Evolutionary conservation across 2,329 filamentous ascomycete genomes (phyloP).

Genomic region (Penicillium sp.): DNA sequence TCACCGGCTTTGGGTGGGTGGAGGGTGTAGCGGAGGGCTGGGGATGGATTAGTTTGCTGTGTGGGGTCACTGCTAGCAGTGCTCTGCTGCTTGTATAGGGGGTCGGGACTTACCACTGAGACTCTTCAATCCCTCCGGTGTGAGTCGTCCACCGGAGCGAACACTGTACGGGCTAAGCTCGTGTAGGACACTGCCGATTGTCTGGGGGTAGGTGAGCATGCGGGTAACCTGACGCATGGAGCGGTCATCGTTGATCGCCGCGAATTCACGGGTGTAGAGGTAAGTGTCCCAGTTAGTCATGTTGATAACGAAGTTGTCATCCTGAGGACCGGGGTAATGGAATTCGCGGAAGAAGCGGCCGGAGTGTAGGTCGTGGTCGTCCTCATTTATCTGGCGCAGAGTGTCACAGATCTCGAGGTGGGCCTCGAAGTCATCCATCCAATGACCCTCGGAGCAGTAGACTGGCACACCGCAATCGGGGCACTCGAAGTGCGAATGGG

Average conservation of each 20-base stretch:
- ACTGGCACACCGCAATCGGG: conserved; percentile 91
- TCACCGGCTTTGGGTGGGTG: conserved; percentile 77
- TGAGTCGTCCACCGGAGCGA: conserved; percentile 64
- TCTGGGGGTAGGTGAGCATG: conserved; percentile 85
- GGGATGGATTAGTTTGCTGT: not conserved
- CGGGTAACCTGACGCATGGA: conserved; percentile 87
- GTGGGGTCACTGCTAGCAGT: not conserved
- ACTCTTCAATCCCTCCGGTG: conserved; percentile 82
- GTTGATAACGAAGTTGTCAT: conserved; percentile 87
- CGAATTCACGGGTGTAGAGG: conserved; percentile 82
- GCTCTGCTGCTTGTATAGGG: not conserved
- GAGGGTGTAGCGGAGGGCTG: conserved; percentile 83
- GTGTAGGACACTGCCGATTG: conserved; percentile 81
- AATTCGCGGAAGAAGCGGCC: conserved; percentile 91
- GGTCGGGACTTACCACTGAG: conserved; percentile 66
- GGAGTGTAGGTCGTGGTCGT: conserved; percentile 87
- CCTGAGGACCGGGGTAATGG: conserved; percentile 76
- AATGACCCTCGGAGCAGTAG: conserved; percentile 89
- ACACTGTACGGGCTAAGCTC: conserved; percentile 89
- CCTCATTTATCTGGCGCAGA: conserved; percentile 86
- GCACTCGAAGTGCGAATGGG: conserved; percentile 86
- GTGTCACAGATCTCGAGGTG: conserved; percentile 90
- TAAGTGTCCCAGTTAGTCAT: conserved; percentile 99
- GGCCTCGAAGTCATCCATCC: conserved; percentile 88
- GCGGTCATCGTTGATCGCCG: conserved; percentile 81